Evolutionary conservation across 1,284 basidiomycete species (phyloP), one percentile per base, ranked within the genome.

Genomic region (Puccinia triticina): DNA sequence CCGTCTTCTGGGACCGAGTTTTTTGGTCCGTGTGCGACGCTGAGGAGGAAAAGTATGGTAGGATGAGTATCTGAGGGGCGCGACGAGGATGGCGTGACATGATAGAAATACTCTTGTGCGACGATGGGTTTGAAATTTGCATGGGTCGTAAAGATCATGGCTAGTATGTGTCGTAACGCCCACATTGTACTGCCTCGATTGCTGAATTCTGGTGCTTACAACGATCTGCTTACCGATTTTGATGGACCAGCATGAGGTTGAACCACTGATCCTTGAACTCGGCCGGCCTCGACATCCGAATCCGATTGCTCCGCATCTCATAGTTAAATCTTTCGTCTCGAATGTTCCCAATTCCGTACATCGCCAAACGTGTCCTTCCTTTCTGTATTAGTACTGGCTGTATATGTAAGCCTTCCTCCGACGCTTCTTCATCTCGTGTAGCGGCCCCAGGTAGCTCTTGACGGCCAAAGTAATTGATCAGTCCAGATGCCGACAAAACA

Each of bases 401-500:
- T 83, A 98, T 91, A n/a, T 92, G 91, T 80, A 98, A 94, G 11
- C 95, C 95, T 40, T 89, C 89, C 66, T 88, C 85, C 64, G 66
- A 84, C 57, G 89, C 90, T 32, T 90, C 88, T 0, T 91, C 91
- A 32, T 95, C 93, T 32, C 89, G 89, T 7, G 87, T 85, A 10
- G 86, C 85, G n/a, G 85, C 83, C 48, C 89, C 89, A 0, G 88
- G 87, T 0, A 91, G 86, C 83, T 91, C 89, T 76, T 90, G 86
- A 87, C 97, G 96, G 73, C 96, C 97, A 90, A 99, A 98, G 88
- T 98, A 99, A 87, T 98, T 99, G 84, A 99, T 88, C 21, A 99
- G 90, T 5, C 96, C 97, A 0, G 94, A 92, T 3, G 95, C 95
- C 0, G 96, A 96, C 5, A 99, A 91, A 71, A 99, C 90, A 86